Base-by-base conservation (phyloP, 2,329 filamentous ascomycete species). In the Claviceps sp. region DNA sequence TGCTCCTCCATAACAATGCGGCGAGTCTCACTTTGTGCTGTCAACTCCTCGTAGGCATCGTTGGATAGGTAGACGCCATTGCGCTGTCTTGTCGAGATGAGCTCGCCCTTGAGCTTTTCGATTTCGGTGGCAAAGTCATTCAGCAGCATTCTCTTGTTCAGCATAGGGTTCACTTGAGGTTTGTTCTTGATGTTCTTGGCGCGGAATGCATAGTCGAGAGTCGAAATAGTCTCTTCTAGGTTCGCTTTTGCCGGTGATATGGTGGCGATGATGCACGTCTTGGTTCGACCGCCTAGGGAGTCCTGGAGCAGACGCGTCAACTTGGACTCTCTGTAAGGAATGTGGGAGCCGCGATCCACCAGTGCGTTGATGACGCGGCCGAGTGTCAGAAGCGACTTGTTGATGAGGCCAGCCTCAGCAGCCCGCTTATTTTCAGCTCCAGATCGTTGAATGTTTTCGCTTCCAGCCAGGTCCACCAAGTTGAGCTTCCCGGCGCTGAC, bases 131-230 rank as follows among this genome's bases (percentile, higher is more conserved):
- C 93, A 57, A 95, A 95, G 57, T 98, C 93, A 54, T 80, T 84
- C 11, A 98, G 76, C 13, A 98, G 69, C 3, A 88, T 95, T 69
- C 93, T 95, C 69, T 97, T 98, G 56, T 88, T 90, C 57, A 97
- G 81, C 62, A 88, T 79, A 47, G 88, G 86, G 67, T 97, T 98
- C 60, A 95, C 77, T 63, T 98, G 93, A 0, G 93, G 94, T 68
- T 96, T 96, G 68, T 98, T 98, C 48, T 88, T 86, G 61, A 98
- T 98, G 59, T 98, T 97, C 73, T 98, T 98, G 16, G 93, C 93
- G 46, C 93, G 81, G 70, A 97, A 97, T 11, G 93, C 94, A 64
- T 98, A 98, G 66, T 98, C 93, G 1, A 98, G 77, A 0, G 94
- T 98, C 0, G 93, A 97, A 54, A 98, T 97, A 0, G 94, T 98